phyloP scores from a whole-genome alignment of 2,329 filamentous ascomycete genomes.

The Triangularia setosa region DNA sequence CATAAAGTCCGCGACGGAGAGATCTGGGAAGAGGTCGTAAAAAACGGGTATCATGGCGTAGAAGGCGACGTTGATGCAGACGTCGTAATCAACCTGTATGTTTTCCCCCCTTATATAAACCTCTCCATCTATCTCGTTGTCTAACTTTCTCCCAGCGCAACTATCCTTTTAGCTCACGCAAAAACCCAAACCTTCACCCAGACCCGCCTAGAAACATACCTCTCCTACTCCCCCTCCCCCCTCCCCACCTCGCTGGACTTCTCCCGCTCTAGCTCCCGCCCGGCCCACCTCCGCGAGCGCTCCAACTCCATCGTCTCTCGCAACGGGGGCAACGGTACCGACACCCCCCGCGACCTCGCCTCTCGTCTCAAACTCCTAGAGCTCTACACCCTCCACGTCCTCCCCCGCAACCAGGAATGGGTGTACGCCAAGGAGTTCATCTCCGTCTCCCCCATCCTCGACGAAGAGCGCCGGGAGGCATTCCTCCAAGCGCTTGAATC shows the following conservation, averaged over 20 bases:
- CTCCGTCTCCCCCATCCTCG: slow-evolving; percentile 75
- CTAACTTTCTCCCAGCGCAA: slow-evolving; percentile 58
- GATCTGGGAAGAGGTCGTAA: slow-evolving; percentile 92
- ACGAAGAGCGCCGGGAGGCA: slow-evolving; percentile 85
- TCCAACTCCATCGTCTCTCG: slow-evolving; percentile 39
- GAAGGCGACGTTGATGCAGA: slow-evolving; percentile 93
- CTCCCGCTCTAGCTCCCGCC: slow-evolving; percentile 43
- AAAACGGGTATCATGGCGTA: slow-evolving; percentile 78
- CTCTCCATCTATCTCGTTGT: neutral
- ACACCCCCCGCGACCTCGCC: slow-evolving; percentile 79
- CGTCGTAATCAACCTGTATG: slow-evolving; percentile 83
- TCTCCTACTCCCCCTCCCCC: slow-evolving; percentile 71
- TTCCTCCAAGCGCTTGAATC: slow-evolving; percentile 83
- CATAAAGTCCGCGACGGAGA: slow-evolving; percentile 81
- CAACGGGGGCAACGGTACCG: slow-evolving; percentile 59
- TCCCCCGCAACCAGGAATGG: slow-evolving; percentile 94
- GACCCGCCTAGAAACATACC: slow-evolving; percentile 80
- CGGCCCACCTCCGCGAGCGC: slow-evolving; percentile 47
- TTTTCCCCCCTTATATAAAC: slow-evolving; percentile 13
- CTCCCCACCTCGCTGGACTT: slow-evolving; percentile 72
- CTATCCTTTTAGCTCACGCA: slow-evolving; percentile 85
- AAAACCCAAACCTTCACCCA: slow-evolving; percentile 81
- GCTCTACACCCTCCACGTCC: slow-evolving; percentile 88
- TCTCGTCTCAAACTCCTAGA: slow-evolving; percentile 89
- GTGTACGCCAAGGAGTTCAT: slow-evolving; percentile 93